Base-by-base conservation (phyloP, 768 basidiomycete genomes). In the Suillus sp. region DNA sequence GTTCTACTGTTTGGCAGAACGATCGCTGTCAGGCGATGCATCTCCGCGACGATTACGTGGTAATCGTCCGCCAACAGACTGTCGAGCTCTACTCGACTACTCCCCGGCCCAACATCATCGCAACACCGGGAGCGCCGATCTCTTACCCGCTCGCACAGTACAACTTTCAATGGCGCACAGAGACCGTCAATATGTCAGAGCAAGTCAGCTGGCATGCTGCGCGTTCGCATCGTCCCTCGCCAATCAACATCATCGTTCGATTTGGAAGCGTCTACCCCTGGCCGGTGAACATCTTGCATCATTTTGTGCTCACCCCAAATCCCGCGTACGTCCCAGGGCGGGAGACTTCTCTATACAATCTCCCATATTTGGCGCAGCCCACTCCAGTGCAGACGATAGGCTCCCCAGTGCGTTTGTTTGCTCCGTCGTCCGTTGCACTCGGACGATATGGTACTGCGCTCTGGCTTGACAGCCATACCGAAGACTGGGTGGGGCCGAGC, bases 211-310 rank as follows among this genome's bases (percentile, higher is more conserved):
- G 69, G 45, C 63, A 70, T 18, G 65, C 64, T 57, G 55, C 62
- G 20, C 60, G 40, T 37, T 54, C 62, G 16, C 64, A 59, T 14
- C 51, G 30, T 20, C 71, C 69, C 53, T 71, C 74, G 1, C 74
- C 78, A 0, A 77, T 90, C 61, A 81, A 81, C 65, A 72, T 90
- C 20, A 77, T 86, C 48, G 70, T 89, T 22, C 86, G 90, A 18
- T 90, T 85, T 67, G 82, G 80, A 14, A 86, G 83, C 69, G 78
- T 76, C 60, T 84, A 82, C 64, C 87, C 87, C 3, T 90, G 88
- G 89, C 86, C 88, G 0, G 81, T 86, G 65, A 90, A 91, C 71
- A 73, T 86, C 30, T 78, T 90, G n/a, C 86, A 90, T 66, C 84
- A 87, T 71, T 88, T 82, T 69, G 69, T 79, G 38, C 77, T 91